Conservation (phyloP, 1,284 basidiomycete species). For the Trichosporon faecale region DNA sequence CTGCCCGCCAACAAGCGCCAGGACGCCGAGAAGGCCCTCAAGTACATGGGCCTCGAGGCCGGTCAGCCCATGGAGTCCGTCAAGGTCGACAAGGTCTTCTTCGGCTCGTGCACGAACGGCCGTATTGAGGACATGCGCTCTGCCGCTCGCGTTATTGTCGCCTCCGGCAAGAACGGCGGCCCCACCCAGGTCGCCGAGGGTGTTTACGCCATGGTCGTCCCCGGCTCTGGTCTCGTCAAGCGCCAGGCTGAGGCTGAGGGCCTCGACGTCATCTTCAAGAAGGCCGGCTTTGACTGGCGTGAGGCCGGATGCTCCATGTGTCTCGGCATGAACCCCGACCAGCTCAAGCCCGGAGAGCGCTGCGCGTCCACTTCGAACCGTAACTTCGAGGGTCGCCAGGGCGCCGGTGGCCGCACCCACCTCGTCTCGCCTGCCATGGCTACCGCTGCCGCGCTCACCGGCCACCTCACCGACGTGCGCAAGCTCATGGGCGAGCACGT, state of each 20-base stretch:
- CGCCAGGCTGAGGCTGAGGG: slow-evolving; percentile 93
- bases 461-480: slow-evolving; percentile 83
- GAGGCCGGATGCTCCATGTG: slow-evolving; percentile 99
- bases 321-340: slow-evolving; percentile 96
- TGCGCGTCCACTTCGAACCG: slow-evolving; percentile 96
- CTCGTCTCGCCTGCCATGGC: slow-evolving; percentile 94
- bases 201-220: slow-evolving; percentile 90
- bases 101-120: slow-evolving; percentile 95
- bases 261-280: slow-evolving; percentile 83
- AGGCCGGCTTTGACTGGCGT: slow-evolving; percentile 95
- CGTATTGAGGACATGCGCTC: slow-evolving; percentile 93
- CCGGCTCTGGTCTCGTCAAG: slow-evolving; percentile 90
- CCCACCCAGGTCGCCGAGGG: slow-evolving; percentile 66
- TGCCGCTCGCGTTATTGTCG: slow-evolving; percentile 74
- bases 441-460: slow-evolving; percentile 85
- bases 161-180: slow-evolving; percentile 48
- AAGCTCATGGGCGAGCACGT: slow-evolving; percentile 64
- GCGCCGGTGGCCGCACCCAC: slow-evolving; percentile 87
- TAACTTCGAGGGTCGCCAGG: slow-evolving; percentile 92
- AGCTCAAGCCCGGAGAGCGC: slow-evolving; percentile 81
- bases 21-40: slow-evolving; percentile 74
- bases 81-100: slow-evolving; percentile 87
- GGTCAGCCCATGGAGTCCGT: slow-evolving; percentile 82
- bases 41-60: slow-evolving; percentile 86
- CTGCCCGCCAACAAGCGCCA: slow-evolving; percentile 68